Evolutionary conservation across 352 stramenopile genomes (phyloP).

Genomic region (Phytophthora quininea): DNA sequence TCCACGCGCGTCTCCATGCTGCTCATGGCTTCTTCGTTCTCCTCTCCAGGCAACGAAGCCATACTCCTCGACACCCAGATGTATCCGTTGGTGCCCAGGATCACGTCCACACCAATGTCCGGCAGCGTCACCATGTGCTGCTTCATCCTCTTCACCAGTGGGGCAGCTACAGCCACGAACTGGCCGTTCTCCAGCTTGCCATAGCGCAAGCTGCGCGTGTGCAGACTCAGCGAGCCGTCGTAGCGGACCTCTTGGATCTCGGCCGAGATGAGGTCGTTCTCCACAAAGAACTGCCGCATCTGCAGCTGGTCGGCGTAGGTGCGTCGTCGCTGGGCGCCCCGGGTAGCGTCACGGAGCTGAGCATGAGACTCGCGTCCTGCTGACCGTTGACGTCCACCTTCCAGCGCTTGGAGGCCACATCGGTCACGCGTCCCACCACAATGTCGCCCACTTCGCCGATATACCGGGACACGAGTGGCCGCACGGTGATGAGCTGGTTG

Average conservation of each 20-base stretch:
- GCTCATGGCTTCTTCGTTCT: constrained; percentile 51
- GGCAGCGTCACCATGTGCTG: constrained; percentile 94
- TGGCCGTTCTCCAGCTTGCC: constrained; percentile 96
- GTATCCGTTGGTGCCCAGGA: constrained; percentile 95
- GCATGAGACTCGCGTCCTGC: constrained; percentile 87
- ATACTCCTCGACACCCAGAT: constrained; percentile 95
- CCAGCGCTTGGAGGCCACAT: constrained; percentile 95
- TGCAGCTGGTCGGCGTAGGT: constrained; percentile 97
- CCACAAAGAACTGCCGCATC: constrained; percentile 95
- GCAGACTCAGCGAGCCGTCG: constrained; percentile 93
- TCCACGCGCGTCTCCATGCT: constrained; percentile 89
- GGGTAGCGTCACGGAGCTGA: constrained; percentile 95
- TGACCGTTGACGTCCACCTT: constrained; percentile 93
- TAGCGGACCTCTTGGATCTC: constrained; percentile 88
- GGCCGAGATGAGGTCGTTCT: constrained; percentile 96
- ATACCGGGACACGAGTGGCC: constrained; percentile 91
- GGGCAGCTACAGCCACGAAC: constrained; percentile 88
- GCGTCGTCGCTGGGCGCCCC: constrained; percentile 95
- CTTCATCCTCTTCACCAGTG: constrained; percentile 93
- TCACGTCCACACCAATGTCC: constrained; percentile 85
- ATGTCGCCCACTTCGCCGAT: constrained; percentile 97
- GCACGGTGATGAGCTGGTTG: constrained; percentile 96
- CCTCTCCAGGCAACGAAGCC: constrained; percentile 49
- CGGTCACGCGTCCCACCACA: constrained; percentile 93
- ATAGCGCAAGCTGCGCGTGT: constrained; percentile 95